Evolutionary conservation across 441 rosid species (phyloP).

Genomic region (Brassica hybrid): DNA sequence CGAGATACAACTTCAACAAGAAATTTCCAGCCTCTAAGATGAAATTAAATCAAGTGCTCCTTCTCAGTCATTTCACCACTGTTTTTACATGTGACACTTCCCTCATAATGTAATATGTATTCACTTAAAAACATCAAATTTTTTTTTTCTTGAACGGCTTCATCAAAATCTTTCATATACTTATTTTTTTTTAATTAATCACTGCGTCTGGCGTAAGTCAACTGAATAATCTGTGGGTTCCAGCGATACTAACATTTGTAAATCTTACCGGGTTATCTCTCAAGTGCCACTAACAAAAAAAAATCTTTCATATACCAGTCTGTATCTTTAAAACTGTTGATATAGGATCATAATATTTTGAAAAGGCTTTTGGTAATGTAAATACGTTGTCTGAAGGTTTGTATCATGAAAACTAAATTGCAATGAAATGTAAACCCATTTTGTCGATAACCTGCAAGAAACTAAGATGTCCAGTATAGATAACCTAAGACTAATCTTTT

Average conservation of each 20-base stretch:
- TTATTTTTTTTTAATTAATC: no score
- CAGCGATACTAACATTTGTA: no score
- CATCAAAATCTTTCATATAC: not conserved
- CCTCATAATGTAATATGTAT: not conserved
- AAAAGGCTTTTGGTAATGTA: not conserved
- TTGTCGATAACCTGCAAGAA: not conserved
- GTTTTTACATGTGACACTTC: not conserved
- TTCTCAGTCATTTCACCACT: not conserved
- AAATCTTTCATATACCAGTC: no score
- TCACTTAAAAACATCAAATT: no score
- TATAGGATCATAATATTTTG: not conserved
- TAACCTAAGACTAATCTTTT: no score
- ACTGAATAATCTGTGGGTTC: no score
- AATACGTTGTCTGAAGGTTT: not conserved
- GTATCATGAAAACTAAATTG: not conserved
- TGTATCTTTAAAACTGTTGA: not conserved
- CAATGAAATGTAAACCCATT: not conserved
- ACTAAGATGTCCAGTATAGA: no score
- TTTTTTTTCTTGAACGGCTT: no score
- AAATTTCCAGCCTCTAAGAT: not conserved
- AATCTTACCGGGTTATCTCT: no score
- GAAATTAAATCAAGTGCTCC: not conserved
- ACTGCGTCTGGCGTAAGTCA: no score
- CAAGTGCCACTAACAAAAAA: no score
- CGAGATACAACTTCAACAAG: not conserved